A percentile compares a stretch with the other conserved stretches of the same genome.
Conservation (phyloP, 2,329 filamentous ascomycete genomes). For the Colletotrichum simmondsii region DNA sequence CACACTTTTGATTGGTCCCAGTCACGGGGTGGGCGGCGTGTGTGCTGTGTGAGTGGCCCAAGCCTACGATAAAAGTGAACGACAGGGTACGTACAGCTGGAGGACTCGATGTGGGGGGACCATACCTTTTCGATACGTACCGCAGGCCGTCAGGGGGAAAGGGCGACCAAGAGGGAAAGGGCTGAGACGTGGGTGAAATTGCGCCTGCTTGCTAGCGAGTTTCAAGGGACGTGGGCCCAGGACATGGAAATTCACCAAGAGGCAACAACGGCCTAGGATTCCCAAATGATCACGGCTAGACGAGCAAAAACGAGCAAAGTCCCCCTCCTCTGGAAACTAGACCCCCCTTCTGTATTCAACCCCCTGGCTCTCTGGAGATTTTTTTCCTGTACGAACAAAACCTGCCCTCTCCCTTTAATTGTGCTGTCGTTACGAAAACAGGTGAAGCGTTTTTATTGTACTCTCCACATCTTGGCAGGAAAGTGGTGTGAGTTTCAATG, state of each 20-base stretch:
- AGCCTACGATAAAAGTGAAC: too few species aligned
- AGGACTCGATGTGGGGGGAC: too few species aligned
- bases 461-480: conserved; percentile 29
- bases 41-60: background rate
- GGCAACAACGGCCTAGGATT: conserved; percentile 7
- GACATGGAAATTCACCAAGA: conserved; percentile 19
- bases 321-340: background rate
- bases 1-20: background rate
- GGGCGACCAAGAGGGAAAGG: conserved; percentile 40
- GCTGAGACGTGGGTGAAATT: conserved; percentile 62
- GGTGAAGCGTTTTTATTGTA: conserved; percentile 32
- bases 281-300: conserved; percentile 13
- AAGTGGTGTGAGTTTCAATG: conserved; percentile 14
- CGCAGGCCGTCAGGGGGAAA: background rate
- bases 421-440: conserved; percentile 34
- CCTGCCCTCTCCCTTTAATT: conserved; percentile 31
- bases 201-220: conserved; percentile 60
- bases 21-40: background rate
- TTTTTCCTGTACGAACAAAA: conserved; percentile 24
- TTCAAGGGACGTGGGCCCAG: conserved; percentile 57
- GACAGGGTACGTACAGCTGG: too few species aligned
- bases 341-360: background rate
- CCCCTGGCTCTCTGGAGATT: background rate
- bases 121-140: background rate
- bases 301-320: background rate